Percentiles rank a stretch among this genome's conserved stretches.
phyloP scores from a whole-genome alignment of 108 stramenopile genomes.

The Fistulifera solaris region DNA sequence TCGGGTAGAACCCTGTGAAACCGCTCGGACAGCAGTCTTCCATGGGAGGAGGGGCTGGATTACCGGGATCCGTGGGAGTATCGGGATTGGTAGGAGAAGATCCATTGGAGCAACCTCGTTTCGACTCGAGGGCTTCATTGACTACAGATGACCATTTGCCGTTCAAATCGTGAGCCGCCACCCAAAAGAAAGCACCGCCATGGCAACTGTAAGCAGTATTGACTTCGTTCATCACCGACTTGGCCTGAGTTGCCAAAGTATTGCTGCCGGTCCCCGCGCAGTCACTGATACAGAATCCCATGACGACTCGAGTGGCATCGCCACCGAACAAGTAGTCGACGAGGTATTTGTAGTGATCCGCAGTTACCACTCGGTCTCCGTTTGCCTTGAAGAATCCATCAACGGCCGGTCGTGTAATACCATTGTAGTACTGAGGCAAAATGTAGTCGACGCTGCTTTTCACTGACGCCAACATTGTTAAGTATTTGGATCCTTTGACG shows the following conservation, averaged over 20 bases:
- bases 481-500: conserved; percentile 31
- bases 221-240: conserved; percentile 20
- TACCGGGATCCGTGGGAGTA: too few relatives aligned
- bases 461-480: conserved; percentile 26
- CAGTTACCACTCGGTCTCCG: conserved; percentile 10
- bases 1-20: too few relatives aligned
- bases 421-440: conserved; percentile 57
- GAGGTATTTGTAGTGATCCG: conserved; percentile 20
- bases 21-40: too few relatives aligned
- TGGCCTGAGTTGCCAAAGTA: conserved; percentile 22
- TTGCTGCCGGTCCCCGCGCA: conserved; percentile 31
- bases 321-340: conserved; percentile 33
- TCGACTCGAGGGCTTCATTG: not conserved
- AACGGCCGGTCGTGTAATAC: conserved; percentile 22
- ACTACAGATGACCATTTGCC: conserved; percentile 30
- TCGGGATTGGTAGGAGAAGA: too few relatives aligned
- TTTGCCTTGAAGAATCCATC: conserved; percentile 27
- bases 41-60: too few relatives aligned
- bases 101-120: too few relatives aligned
- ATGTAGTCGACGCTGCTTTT: conserved; percentile 28
- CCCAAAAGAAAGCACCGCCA: conserved; percentile 54
- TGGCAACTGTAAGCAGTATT: conserved; percentile 22
- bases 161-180: conserved; percentile 27
- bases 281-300: conserved; percentile 48
- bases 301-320: conserved; percentile 39